Conservation (phyloP, 1,284 basidiomycete species). For the Cutaneotrichosporon sp. region DNA sequence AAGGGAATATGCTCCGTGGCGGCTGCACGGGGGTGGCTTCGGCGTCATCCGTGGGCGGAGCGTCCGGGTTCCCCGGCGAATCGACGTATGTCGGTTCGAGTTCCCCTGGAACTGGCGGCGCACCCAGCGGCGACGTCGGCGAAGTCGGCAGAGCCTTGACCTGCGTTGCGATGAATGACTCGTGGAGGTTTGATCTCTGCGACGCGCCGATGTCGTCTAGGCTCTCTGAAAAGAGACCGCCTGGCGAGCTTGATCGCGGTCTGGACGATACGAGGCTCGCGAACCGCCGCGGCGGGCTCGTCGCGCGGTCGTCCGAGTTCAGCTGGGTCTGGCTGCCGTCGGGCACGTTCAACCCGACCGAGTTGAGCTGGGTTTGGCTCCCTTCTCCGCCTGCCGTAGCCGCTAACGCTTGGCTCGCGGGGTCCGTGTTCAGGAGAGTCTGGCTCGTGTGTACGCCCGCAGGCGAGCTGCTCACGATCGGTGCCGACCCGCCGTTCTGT, state of each 20-base stretch:
- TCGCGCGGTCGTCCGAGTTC: background rate
- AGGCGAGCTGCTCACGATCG: no score
- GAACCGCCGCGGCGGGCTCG: background rate
- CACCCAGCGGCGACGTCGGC: background rate
- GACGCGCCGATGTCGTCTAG: background rate
- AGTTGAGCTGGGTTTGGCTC: background rate
- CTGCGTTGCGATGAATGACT: constrained; percentile 3
- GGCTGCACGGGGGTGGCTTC: background rate
- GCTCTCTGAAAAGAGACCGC: background rate
- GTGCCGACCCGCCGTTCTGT: no score
- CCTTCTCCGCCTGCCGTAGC: background rate
- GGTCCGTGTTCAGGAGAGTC: background rate
- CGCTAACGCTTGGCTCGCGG: background rate
- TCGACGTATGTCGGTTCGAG: constrained; percentile 1
- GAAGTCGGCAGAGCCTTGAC: background rate
- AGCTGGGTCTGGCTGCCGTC: background rate
- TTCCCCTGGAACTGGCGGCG: background rate
- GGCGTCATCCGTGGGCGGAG: background rate
- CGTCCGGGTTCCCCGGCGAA: background rate
- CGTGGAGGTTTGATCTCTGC: background rate
- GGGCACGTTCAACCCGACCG: background rate
- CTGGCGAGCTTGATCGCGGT: background rate
- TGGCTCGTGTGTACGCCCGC: background rate
- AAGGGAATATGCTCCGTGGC: background rate
- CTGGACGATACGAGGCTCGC: background rate